Percentiles rank a stretch among this genome's conserved stretches.
phyloP scores from a whole-genome alignment of 164 flowering plant genomes.

The Nymphaea thermarum region DNA sequence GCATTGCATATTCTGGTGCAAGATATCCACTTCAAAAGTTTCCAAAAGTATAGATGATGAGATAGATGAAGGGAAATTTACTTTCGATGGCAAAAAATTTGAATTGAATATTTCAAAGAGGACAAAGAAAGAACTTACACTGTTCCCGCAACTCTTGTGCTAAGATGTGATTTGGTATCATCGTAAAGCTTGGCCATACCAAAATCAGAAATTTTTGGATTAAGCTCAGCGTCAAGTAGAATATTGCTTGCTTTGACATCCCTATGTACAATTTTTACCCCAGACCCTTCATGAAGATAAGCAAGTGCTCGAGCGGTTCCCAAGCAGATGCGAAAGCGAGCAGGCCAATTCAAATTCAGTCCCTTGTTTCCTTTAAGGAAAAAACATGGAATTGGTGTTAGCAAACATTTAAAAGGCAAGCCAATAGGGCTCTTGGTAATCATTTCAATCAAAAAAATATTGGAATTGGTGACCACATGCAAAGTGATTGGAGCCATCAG shows the following conservation, averaged over 20 bases:
- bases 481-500: not conserved
- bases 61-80: not conserved
- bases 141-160: constrained; percentile 60
- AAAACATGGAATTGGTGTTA: not conserved
- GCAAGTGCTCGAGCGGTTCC: constrained; percentile 69
- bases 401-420: too few relatives aligned
- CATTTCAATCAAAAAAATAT: too few relatives aligned
- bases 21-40: constrained; percentile 39
- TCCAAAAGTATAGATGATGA: not conserved
- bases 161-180: constrained; percentile 49
- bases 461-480: not conserved
- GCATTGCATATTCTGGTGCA: constrained; percentile 45
- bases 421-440: too few relatives aligned
- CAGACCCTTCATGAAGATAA: constrained; percentile 75
- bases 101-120: not conserved
- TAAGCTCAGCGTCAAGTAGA: constrained; percentile 45
- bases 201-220: constrained; percentile 59
- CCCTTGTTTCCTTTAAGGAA: constrained; percentile 23
- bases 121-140: constrained; percentile 21
- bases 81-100: not conserved
- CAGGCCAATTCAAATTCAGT: constrained; percentile 43
- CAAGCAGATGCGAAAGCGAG: constrained; percentile 50
- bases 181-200: constrained; percentile 66
- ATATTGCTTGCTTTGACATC: constrained; percentile 84
- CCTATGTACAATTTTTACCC: constrained; percentile 54